Evolutionary conservation across 495 filamentous ascomycete genomes (phyloP).

Genomic region (Talaromyces thailandensis): DNA sequence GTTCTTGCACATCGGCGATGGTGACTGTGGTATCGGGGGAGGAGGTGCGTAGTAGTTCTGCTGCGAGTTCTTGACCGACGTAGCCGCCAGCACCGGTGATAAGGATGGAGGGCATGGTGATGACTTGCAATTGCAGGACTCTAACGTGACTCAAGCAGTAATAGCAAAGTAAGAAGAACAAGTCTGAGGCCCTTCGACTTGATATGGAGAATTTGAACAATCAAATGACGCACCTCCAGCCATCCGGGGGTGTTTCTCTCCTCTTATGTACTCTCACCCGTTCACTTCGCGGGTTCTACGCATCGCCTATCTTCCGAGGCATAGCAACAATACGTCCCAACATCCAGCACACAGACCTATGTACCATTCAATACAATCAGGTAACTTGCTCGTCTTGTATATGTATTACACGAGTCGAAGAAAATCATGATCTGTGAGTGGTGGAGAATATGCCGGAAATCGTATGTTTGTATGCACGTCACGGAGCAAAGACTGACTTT

Average conservation of each 20-base stretch:
- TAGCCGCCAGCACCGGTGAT: slow-evolving; percentile 67
- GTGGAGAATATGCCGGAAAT: not conserved
- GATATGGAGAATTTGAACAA: not conserved
- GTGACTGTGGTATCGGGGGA: slow-evolving; percentile 44
- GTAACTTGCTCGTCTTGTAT: not conserved
- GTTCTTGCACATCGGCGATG: slow-evolving; percentile 56
- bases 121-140: not conserved
- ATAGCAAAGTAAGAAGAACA: not conserved
- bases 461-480: not conserved
- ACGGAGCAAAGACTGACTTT: slow-evolving; percentile 3
- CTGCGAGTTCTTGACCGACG: slow-evolving; percentile 58
- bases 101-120: slow-evolving; percentile 42
- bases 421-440: not conserved
- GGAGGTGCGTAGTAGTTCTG: slow-evolving; percentile 46
- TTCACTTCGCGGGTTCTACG: not conserved
- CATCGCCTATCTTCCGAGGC: not conserved
- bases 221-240: not conserved
- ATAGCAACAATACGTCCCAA: not conserved
- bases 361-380: not conserved
- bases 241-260: not conserved
- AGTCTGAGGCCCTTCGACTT: not conserved
- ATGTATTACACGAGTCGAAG: not conserved
- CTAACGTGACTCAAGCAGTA: not conserved
- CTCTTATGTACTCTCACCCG: not conserved
- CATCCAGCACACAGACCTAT: not conserved